A percentile compares a stretch with the other conserved stretches of the same genome.
These are phyloP conservation scores for Clonostachys solani DNA, from an alignment of 2,329 filamentous ascomycete genomes.

Conservation along the genomic window DNA sequence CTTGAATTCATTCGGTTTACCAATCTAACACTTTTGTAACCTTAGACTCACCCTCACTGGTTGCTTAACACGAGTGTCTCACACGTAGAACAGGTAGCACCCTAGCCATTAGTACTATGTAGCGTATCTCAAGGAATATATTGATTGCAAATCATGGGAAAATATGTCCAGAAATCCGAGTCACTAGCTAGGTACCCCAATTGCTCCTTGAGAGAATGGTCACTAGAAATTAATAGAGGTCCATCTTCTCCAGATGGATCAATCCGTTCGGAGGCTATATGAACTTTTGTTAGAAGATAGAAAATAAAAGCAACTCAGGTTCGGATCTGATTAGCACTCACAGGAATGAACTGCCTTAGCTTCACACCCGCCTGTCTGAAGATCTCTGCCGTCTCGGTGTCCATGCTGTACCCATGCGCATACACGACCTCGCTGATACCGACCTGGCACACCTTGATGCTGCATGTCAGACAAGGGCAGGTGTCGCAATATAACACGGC, in stretches of 20 bases:
- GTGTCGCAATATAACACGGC: conserved; percentile 91
- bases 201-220: no score
- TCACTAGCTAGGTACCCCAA: no score
- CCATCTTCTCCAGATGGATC: conserved; percentile 55
- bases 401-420: conserved; percentile 91
- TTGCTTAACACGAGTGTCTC: no score
- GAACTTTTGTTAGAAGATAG: neutral
- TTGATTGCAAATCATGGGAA: no score
- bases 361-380: conserved; percentile 80
- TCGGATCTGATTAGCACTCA: conserved; percentile 36
- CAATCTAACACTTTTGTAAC: no score
- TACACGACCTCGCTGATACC: conserved; percentile 92
- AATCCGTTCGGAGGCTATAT: conserved; percentile 56
- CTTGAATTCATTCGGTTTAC: no score
- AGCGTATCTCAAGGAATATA: no score
- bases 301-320: neutral
- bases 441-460: conserved; percentile 97
- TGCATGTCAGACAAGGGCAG: conserved; percentile 95
- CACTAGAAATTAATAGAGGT: conserved; percentile 25
- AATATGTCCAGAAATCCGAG: no score
- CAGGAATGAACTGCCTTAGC: conserved; percentile 83
- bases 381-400: conserved; percentile 75
- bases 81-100: no score
- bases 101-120: no score
- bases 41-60: no score